Percentiles rank a stretch among this genome's conserved stretches.
Conservation (phyloP, 768 basidiomycete species). For the Arthromyces matolae region DNA sequence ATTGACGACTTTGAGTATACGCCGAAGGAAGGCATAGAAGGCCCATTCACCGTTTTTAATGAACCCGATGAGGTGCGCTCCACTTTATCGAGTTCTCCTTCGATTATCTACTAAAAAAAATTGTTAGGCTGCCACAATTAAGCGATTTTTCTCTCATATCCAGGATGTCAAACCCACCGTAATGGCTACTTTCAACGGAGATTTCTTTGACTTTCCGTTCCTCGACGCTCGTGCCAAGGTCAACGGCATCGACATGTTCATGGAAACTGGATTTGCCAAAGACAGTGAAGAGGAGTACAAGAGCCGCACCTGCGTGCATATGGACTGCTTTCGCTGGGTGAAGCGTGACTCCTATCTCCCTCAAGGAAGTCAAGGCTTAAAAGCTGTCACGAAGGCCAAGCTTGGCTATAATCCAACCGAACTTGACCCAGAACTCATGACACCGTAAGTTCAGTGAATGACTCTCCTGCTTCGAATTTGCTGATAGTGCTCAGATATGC, state of each 20-base stretch:
- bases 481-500: constrained; percentile 67
- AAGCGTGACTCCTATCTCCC: constrained; percentile 98
- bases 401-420: constrained; percentile 96
- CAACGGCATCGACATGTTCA: constrained; percentile 95
- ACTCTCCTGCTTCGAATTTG: not conserved
- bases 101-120: constrained; percentile 1
- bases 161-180: constrained; percentile 93
- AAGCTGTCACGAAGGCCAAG: constrained; percentile 95
- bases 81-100: too few relatives aligned
- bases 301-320: constrained; percentile 86
- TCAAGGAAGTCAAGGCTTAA: constrained; percentile 96
- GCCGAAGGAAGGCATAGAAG: constrained; percentile 95
- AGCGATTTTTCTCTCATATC: constrained; percentile 90
- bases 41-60: constrained; percentile 94
- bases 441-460: constrained; percentile 67
- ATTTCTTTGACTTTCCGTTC: constrained; percentile 99
- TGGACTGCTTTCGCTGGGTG: constrained; percentile 99
- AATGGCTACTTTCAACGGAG: constrained; percentile 98
- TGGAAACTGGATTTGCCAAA: constrained; percentile 88
- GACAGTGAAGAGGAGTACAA: constrained; percentile 96
- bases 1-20: constrained; percentile 99
- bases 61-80: constrained; percentile 91
- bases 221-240: constrained; percentile 78
- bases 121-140: constrained; percentile 70
- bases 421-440: constrained; percentile 98